A percentile compares a stretch with the other conserved stretches of the same genome.
Evolutionary conservation across 495 filamentous ascomycete genomes (phyloP).

Genomic region (Trichoderma orchidacearum): DNA sequence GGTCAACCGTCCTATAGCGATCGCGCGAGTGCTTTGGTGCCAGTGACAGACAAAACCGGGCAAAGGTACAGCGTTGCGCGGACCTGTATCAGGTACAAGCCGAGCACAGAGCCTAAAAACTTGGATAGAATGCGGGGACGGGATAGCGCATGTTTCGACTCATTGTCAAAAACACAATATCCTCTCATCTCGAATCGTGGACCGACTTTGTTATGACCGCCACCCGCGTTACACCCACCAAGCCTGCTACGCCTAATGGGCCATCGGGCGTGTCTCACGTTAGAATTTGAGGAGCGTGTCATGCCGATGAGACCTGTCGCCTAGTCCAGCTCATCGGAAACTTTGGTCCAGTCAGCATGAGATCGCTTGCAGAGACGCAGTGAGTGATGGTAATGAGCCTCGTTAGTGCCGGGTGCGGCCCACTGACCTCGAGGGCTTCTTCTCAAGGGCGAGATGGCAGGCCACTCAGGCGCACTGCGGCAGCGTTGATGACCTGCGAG

Average conservation of each 20-base stretch:
- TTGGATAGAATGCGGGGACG: too few relatives aligned
- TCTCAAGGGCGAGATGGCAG: slow-evolving; percentile 44
- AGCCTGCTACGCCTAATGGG: too few relatives aligned
- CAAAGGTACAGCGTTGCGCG: not conserved
- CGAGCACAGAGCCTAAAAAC: too few relatives aligned
- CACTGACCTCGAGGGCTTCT: slow-evolving; percentile 2
- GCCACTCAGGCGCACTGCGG: slow-evolving; percentile 45
- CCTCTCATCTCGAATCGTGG: too few relatives aligned
- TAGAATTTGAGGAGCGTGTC: not conserved
- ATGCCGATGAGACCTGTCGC: not conserved
- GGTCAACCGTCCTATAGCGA: not conserved
- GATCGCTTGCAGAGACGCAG: slow-evolving; percentile 50
- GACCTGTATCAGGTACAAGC: too few relatives aligned
- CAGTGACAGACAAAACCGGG: too few relatives aligned
- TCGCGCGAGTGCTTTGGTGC: not conserved
- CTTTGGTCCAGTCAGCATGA: slow-evolving; percentile 34
- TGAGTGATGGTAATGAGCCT: slow-evolving; percentile 12
- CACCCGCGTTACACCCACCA: too few relatives aligned
- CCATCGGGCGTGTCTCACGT: too few relatives aligned
- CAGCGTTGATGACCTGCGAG: slow-evolving; percentile 50
- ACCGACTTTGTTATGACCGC: too few relatives aligned
- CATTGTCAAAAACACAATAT: too few relatives aligned
- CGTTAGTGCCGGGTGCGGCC: not conserved
- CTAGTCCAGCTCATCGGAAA: not conserved
- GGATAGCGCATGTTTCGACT: too few relatives aligned